Base-by-base conservation (phyloP, 441 rosid species). In the Kokia cookei region DNA sequence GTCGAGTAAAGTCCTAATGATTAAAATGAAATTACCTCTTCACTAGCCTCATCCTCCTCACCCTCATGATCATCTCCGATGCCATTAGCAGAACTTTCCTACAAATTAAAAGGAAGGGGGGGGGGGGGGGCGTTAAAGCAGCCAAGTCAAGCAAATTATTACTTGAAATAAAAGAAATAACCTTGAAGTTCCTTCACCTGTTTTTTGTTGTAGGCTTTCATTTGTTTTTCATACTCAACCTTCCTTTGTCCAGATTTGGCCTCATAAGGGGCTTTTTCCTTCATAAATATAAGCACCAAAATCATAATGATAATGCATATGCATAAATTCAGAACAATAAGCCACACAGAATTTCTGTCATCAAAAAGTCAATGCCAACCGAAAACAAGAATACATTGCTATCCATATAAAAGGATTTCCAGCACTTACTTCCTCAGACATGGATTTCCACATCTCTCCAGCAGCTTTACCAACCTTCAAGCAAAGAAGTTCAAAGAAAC, bases 401-500 rank as follows among this genome's bases (percentile, higher is more conserved):
- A 45, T 47, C 3, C 2, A 29, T 59, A 29, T 11, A 62, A 50
- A 8, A 71, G 42, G 47, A 40, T 26, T 58, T 43, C 35, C 26
- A 54, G 43, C 35, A 79, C 90, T 86, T 84, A 90, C 93, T 69
- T 75, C 90, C 67, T 75, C 83, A 5, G 90, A 82, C 87, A 88
- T 67, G 29, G 91, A 83, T 79, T 88, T 87, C 92, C 93, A 88
- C 83, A 74, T 87, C 79, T 74, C 82, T 29, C 95, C 95, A 72
- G 88, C 91, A 48, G 93, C 91, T 86, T 87, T 88, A 67, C 95
- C 95, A 75, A 90, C 95, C 95, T 87, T 79, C 76, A 81, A 57
- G 55, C 66, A 76, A 57, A 86, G 42, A 37, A 37, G 48, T 63
- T 65, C 74, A 67, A 77, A 76, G 26, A 12, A 57, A 65, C 58